Base-by-base conservation (phyloP, 2,329 filamentous ascomycete genomes). In the Penicillium sp. region DNA sequence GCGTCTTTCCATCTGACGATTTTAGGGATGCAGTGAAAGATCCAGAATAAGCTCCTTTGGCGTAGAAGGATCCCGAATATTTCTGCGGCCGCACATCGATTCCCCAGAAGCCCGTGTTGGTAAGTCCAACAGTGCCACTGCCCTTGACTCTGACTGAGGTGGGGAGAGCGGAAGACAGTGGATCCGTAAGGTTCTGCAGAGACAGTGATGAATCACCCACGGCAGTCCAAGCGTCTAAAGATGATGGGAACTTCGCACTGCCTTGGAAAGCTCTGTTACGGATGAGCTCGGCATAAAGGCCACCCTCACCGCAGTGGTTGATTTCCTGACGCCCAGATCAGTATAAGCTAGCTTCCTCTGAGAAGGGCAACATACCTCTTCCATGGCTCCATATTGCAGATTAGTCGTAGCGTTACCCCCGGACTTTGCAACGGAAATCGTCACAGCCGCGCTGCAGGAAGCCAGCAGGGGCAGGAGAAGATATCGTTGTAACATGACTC, bases 41-140 rank as follows among this genome's bases (percentile, higher is more conserved):
- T 46, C 67, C 70, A 18, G 62, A 64, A 39, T 75, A 71, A 5
- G 69, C 62, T 2, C 73, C 71, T 50, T 73, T 70, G 6, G 79
- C 77, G 61, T 77, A 82, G 64, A 83, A 82, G 1, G 77, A 79
- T n/a, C 76, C 77, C 16, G 74, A 77, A 63, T 82, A 83, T 36
- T 73, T 75, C 55, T 81, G 77, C 19, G 71, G 67, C 6, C 67
- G 72, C 16, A 82, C 78, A 51, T 79, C 76, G 43, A 83, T 81
- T 3, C 80, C 80, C 78, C 79, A 82, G 67, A 77, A 81, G 1
- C 78, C 80, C 23, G 76, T 70, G 54, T 83, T 83, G 45, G 75
- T 65, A 52, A 83, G 75, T 1, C 81, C 80, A 29, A 77, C 69
- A 36, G 71, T 71, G 3, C 78, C 77, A 26, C 67, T 60, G 59